phyloP scores from a whole-genome alignment of 140 eudicot genomes.

The Bidens hawaiensis region DNA sequence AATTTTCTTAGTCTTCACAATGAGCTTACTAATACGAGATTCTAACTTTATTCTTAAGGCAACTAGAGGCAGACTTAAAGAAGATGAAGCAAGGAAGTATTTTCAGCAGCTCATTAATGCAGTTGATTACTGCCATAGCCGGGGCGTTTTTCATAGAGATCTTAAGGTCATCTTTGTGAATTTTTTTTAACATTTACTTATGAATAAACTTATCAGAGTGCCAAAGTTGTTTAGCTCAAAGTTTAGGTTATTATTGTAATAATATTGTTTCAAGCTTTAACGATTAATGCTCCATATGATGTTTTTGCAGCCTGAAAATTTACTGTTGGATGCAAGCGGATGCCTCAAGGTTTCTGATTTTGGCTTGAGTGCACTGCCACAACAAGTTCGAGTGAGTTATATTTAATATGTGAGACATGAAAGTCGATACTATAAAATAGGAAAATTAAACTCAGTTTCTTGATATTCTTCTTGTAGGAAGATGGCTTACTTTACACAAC shows the following conservation, averaged over 20 bases:
- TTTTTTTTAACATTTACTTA: neutral
- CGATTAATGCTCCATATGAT: neutral
- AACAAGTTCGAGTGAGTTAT: constrained; percentile 83
- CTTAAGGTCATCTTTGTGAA: constrained; percentile 56
- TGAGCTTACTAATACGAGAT: neutral
- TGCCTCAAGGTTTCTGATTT: constrained; percentile 93
- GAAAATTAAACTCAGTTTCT: too few relatives aligned
- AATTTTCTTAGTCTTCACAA: neutral
- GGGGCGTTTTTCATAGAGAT: constrained; percentile 93
- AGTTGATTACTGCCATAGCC: constrained; percentile 90
- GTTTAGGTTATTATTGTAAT: neutral
- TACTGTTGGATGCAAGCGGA: constrained; percentile 79
- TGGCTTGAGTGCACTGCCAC: constrained; percentile 97
- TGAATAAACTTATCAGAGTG: constrained; percentile 1
- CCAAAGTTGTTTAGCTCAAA: neutral
- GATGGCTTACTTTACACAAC: too few relatives aligned
- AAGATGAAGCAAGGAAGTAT: constrained; percentile 93
- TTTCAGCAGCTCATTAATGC: constrained; percentile 92
- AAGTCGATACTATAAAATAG: neutral
- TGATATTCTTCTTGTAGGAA: too few relatives aligned
- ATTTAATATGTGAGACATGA: neutral
- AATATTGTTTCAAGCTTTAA: neutral
- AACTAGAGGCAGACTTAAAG: constrained; percentile 79
- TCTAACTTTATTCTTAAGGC: constrained; percentile 43
- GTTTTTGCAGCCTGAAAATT: constrained; percentile 79